A percentile compares a stretch with the other conserved stretches of the same genome.
These are phyloP conservation scores for Sporodiniella umbellata DNA, from an alignment of 371 early-diverging fungal species.

Conservation along the genomic window DNA sequence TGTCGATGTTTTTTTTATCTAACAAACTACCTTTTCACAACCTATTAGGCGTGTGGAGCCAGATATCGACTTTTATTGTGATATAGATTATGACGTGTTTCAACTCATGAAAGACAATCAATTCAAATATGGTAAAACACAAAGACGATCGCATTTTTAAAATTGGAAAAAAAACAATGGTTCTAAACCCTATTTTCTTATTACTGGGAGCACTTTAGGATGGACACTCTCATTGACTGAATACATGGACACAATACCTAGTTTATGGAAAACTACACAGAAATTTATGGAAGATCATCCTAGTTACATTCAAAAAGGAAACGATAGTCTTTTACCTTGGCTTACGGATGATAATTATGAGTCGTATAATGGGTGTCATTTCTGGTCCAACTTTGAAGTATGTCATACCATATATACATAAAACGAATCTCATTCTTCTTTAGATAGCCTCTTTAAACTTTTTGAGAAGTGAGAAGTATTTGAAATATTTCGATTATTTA, in stretches of 20 bases:
- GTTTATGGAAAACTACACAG: conserved; percentile 73
- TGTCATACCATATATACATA: conserved; percentile 24
- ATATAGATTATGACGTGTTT: conserved; percentile 91
- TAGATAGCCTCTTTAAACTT: conserved; percentile 82
- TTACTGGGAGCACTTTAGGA: too few relatives aligned
- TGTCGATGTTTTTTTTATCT: too few relatives aligned
- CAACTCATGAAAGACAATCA: conserved; percentile 75
- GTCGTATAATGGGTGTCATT: conserved; percentile 74
- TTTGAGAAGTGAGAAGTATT: conserved; percentile 69
- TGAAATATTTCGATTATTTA: conserved; percentile 75
- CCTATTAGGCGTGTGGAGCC: conserved; percentile 85
- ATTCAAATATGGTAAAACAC: conserved; percentile 79
- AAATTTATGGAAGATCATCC: conserved; percentile 53
- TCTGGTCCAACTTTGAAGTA: conserved; percentile 69
- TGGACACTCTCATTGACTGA: conserved; percentile 85
- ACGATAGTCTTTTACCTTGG: conserved; percentile 26
- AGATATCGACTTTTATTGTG: conserved; percentile 79
- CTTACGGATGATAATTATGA: conserved; percentile 27
- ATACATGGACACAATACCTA: conserved; percentile 77
- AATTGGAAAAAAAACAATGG: too few relatives aligned
- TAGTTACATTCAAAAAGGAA: conserved; percentile 18
- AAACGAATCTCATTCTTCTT: not conserved
- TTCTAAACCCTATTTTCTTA: too few relatives aligned
- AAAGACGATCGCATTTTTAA: too few relatives aligned
- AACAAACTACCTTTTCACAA: conserved; percentile 63